Evolutionary conservation across 805 yeast species (phyloP).

Genomic region (Candida nitratophila): DNA sequence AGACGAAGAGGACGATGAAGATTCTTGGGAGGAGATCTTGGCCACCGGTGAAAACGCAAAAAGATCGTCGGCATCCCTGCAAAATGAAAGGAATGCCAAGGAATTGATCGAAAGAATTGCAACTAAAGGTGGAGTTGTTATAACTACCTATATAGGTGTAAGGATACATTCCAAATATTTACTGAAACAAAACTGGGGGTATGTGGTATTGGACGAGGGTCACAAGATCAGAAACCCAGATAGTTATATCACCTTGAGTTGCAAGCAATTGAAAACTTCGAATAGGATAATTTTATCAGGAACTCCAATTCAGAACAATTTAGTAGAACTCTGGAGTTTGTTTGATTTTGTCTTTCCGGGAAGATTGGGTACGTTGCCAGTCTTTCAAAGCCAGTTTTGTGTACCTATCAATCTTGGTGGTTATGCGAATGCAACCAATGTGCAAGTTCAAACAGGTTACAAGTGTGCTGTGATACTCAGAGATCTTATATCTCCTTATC

Average conservation of each 20-base stretch:
- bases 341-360: conserved; percentile 97
- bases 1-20: conserved; percentile 44
- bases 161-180: conserved; percentile 46
- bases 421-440: conserved; percentile 92
- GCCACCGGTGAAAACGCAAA: conserved; percentile 24
- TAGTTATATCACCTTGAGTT: conserved; percentile 74
- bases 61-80: conserved; percentile 19
- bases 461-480: conserved; percentile 90
- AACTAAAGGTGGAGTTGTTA: conserved; percentile 69
- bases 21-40: conserved; percentile 39
- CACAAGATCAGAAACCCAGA: conserved; percentile 96
- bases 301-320: conserved; percentile 92
- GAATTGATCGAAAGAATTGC: conserved; percentile 51
- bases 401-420: conserved; percentile 96
- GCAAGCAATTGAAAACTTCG: conserved; percentile 80
- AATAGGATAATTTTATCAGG: conserved; percentile 87
- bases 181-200: conserved; percentile 76
- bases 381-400: conserved; percentile 87
- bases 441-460: conserved; percentile 94
- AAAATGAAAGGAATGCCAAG: conserved; percentile 23
- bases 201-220: conserved; percentile 90
- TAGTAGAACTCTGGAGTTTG: conserved; percentile 88
- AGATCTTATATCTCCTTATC: conserved; percentile 84
- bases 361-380: conserved; percentile 87
- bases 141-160: conserved; percentile 77